These are phyloP conservation scores for Fusarium multiceps DNA, from an alignment of 2,329 filamentous ascomycete genomes.

Conservation along the genomic window DNA sequence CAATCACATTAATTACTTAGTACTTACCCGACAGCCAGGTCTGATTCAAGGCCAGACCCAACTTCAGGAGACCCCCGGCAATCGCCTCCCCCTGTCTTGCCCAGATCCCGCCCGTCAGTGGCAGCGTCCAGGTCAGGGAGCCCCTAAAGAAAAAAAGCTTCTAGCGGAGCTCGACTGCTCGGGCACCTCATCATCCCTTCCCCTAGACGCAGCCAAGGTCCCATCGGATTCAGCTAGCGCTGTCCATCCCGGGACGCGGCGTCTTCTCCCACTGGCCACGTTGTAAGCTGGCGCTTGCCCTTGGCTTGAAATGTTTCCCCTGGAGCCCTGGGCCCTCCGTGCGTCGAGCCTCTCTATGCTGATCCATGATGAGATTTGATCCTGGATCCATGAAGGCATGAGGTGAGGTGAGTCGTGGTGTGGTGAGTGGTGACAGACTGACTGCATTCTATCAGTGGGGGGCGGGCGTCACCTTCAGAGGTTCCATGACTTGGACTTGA, in stretches of 20 bases:
- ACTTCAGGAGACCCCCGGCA: conserved; percentile 21
- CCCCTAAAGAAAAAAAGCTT: conserved; percentile 37
- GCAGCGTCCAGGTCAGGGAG: conserved; percentile 7
- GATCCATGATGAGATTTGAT: conserved; percentile 32
- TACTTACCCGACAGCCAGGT: not conserved
- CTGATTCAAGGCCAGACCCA: not conserved
- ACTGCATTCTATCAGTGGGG: conserved; percentile 26
- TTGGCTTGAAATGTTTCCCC: conserved; percentile 27
- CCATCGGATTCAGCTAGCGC: conserved; percentile 23
- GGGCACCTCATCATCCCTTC: conserved; percentile 19
- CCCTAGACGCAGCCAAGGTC: conserved; percentile 8
- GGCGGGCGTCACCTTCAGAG: conserved; percentile 17
- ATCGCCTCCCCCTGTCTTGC: conserved; percentile 32
- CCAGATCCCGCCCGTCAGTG: not conserved
- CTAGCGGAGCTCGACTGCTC: conserved; percentile 26
- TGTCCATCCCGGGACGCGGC: conserved; percentile 40
- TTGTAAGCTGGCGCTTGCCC: conserved; percentile 29
- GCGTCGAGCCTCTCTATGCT: conserved; percentile 30
- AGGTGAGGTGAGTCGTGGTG: conserved; percentile 1
- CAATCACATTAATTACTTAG: not conserved
- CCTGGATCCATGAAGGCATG: conserved; percentile 28
- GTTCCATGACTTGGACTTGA: conserved; percentile 16
- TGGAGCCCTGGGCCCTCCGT: conserved; percentile 25
- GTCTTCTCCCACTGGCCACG: conserved; percentile 43
- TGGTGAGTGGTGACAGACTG: not conserved